Conservation (phyloP, 2,329 filamentous ascomycete genomes). For the Amesomyces nigricolor region DNA sequence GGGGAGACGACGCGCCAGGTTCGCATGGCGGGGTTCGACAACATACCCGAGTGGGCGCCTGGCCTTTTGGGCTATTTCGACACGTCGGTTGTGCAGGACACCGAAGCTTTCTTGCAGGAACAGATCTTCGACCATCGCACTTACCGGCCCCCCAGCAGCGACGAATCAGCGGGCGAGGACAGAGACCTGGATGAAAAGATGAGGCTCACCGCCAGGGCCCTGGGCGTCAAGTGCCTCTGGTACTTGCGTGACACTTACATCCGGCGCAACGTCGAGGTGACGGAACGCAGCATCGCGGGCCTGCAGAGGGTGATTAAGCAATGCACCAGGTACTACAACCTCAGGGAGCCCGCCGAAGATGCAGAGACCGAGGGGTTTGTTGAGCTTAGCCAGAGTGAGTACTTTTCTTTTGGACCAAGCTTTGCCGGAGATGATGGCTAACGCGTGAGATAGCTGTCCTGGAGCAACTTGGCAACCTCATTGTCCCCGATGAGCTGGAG, state of each 20-base stretch:
- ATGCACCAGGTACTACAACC: conserved; percentile 39
- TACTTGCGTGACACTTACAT: conserved; percentile 46
- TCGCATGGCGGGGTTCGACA: conserved; percentile 29
- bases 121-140: conserved; percentile 38
- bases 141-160: conserved; percentile 19
- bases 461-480: conserved; percentile 47
- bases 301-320: conserved; percentile 40
- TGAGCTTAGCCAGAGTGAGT: conserved; percentile 36
- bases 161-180: conserved; percentile 30
- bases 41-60: conserved; percentile 46
- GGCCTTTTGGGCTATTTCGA: conserved; percentile 45
- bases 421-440: conserved; percentile 11
- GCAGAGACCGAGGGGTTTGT: conserved; percentile 31
- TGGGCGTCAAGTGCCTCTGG: conserved; percentile 42
- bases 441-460: conserved; percentile 34
- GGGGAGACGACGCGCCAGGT: conserved; percentile 28
- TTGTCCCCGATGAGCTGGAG: conserved; percentile 53
- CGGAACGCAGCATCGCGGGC: conserved; percentile 37
- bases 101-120: conserved; percentile 41
- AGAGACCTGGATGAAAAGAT: conserved; percentile 30
- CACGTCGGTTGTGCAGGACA: conserved; percentile 35
- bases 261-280: conserved; percentile 37
- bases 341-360: conserved; percentile 31
- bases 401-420: no score
- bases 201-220: conserved; percentile 32